Evolutionary conservation across 352 stramenopile genomes (phyloP).

Genomic region (Phytophthora lateralis): DNA sequence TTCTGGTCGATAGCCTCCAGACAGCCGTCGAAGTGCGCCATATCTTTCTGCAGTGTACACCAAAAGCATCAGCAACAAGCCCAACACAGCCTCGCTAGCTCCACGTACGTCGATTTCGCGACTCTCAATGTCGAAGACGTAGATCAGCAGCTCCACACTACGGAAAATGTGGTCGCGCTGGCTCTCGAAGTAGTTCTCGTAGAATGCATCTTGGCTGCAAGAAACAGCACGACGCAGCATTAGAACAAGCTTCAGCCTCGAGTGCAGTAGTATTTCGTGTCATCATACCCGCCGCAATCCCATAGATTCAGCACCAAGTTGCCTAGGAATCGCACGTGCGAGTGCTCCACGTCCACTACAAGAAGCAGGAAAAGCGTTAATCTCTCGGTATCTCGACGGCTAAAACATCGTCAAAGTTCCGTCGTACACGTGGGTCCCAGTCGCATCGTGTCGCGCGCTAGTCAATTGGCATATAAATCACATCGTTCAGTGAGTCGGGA

Average conservation of each 20-base stretch:
- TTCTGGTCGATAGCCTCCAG: constrained; percentile 99
- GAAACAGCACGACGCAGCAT: constrained; percentile 5
- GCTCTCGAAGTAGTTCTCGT: constrained; percentile 99
- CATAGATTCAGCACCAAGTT: constrained; percentile 99
- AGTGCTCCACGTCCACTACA: constrained; percentile 92
- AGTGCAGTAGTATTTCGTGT: constrained; percentile 3
- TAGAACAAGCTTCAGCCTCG: constrained; percentile 1
- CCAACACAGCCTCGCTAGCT: constrained; percentile 4
- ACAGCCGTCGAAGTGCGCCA: constrained; percentile 97
- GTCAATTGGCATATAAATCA: not conserved
- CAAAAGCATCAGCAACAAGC: constrained; percentile 8
- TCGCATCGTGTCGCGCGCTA: constrained; percentile 96
- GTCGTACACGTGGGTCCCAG: constrained; percentile 92
- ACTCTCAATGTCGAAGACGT: constrained; percentile 99
- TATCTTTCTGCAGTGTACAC: constrained; percentile 90
- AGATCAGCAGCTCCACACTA: constrained; percentile 98
- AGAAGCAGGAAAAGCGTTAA: constrained; percentile 13
- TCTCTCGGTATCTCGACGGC: not conserved
- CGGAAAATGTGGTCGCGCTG: constrained; percentile 99
- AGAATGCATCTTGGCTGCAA: constrained; percentile 97
- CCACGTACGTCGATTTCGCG: constrained; percentile 71
- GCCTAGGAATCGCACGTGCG: constrained; percentile 95
- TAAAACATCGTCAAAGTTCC: not conserved
- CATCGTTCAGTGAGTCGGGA: not conserved
- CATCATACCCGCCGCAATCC: constrained; percentile 96